Base-by-base conservation (phyloP, 1,284 basidiomycete genomes). In the Cronartium ribicola region DNA sequence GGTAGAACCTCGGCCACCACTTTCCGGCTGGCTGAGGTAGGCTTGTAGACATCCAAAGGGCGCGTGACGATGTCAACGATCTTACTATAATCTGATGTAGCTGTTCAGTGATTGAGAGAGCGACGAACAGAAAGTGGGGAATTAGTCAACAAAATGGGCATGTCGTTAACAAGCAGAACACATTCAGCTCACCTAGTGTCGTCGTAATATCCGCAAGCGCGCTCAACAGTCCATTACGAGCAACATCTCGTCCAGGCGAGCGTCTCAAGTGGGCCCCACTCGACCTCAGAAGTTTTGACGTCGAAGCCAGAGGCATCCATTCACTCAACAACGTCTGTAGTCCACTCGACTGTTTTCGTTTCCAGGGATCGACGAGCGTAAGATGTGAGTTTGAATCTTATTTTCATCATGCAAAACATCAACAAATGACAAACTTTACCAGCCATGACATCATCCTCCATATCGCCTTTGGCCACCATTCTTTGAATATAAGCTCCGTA, bases 381-480 rank as follows among this genome's bases (percentile, higher is more conserved):
- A n/a, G n/a, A 48, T 48, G 1, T 3, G n/a, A 48, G 13, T 48
- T 13, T 13, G n/a, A 48, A n/a, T 48, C 13, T 13, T 48, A 48
- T 13, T 48, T 48, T 48, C 13, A n/a, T 48, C 13, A 48, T 13
- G n/a, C 13, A 22, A 57, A 5, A 29, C 7, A 57, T 57, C 14
- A 55, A 36, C 5, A 7, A 43, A 36, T 29, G 39, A 63, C 60
- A 48, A 51, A 75, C 72, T 61, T 75, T 75, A 29, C 72, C 72
- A n/a, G 60, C 66, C 36, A 75, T 11, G 11, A 68, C 63, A 37
- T 75, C 72, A 36, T 59, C 48, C 55, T 75, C 72, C 39, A 64
- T 74, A 51, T 74, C 71, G 46, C 72, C 72, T 67, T 67, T 75
- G 11, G 72, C 72, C 17, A 75, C 72, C 72, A 75, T 67, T 17